Evolutionary conservation across 1,284 basidiomycete species (phyloP).

Genomic region (Cutaneotrichosporon cutaneum): DNA sequence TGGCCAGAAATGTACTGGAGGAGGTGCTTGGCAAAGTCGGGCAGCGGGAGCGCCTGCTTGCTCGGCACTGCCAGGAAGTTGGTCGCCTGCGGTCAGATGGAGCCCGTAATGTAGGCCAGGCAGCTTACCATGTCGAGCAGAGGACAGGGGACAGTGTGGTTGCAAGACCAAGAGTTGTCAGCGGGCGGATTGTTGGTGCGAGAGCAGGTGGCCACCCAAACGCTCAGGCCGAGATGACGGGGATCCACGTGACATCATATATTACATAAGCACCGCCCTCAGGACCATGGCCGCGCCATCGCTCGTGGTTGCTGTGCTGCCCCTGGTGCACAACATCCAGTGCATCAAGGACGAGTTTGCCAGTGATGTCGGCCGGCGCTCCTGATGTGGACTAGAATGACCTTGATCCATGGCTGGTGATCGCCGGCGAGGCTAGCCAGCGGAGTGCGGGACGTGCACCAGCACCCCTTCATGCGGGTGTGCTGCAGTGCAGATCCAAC

Average conservation of each 20-base stretch:
- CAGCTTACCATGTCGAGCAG: background rate
- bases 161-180: background rate
- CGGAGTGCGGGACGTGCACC: too few species aligned
- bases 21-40: conserved; percentile 61
- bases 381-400: too few species aligned
- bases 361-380: too few species aligned
- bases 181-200: background rate
- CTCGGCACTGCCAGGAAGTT: conserved; percentile 76
- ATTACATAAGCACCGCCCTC: background rate
- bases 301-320: too few species aligned
- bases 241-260: background rate
- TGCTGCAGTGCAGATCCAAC: too few species aligned
- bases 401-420: too few species aligned
- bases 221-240: background rate
- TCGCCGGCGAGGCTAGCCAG: too few species aligned
- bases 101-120: background rate
- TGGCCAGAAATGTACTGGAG: conserved; percentile 67
- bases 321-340: too few species aligned
- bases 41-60: conserved; percentile 67
- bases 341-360: too few species aligned
- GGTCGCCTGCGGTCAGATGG: conserved; percentile 21
- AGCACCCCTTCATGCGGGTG: too few species aligned
- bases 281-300: too few species aligned
- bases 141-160: background rate
- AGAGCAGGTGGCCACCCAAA: background rate